These are phyloP conservation scores for Xerocomellus dryophilus DNA, from an alignment of 768 basidiomycete genomes.

Conservation along the genomic window DNA sequence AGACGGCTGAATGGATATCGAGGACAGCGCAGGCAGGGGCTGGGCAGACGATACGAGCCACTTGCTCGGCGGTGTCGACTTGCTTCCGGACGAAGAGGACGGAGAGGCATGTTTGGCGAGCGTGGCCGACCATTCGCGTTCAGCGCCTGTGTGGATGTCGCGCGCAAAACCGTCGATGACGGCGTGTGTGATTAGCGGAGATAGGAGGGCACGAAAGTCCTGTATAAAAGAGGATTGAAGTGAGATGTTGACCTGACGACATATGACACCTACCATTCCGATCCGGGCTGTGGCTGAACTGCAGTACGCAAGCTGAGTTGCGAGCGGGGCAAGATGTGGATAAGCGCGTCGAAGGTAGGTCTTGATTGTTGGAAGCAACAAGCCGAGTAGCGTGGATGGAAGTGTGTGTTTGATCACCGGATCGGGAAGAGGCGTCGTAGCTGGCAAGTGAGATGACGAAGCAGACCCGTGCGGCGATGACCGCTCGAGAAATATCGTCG, in stretches of 20 bases:
- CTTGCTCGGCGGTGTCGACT: conserved; percentile 39
- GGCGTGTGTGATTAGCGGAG: conserved; percentile 62
- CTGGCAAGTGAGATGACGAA: conserved; percentile 18
- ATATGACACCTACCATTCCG: conserved; percentile 55
- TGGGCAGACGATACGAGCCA: conserved; percentile 48
- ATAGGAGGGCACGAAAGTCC: conserved; percentile 71
- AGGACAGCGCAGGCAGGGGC: conserved; percentile 26
- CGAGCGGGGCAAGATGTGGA: conserved; percentile 72
- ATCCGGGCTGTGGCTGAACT: conserved; percentile 88
- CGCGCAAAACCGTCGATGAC: conserved; percentile 54
- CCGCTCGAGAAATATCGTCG: conserved; percentile 83
- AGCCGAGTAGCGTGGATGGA: conserved; percentile 32
- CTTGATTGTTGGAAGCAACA: conserved; percentile 66
- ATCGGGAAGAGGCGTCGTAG: conserved; percentile 22
- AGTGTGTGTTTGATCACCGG: conserved; percentile 31
- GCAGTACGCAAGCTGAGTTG: conserved; percentile 94
- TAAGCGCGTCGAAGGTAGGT: conserved; percentile 57
- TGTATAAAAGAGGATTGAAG: conserved; percentile 3
- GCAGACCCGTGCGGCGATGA: conserved; percentile 33
- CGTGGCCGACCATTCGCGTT: conserved; percentile 35
- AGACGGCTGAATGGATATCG: conserved; percentile 20
- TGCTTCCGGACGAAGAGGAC: conserved; percentile 7
- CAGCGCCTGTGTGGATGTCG: conserved; percentile 35
- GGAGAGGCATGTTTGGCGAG: conserved; percentile 22
- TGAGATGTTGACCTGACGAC: background rate